Conservation (phyloP, 2,329 filamentous ascomycete species). For the Colletotrichum simmondsii region DNA sequence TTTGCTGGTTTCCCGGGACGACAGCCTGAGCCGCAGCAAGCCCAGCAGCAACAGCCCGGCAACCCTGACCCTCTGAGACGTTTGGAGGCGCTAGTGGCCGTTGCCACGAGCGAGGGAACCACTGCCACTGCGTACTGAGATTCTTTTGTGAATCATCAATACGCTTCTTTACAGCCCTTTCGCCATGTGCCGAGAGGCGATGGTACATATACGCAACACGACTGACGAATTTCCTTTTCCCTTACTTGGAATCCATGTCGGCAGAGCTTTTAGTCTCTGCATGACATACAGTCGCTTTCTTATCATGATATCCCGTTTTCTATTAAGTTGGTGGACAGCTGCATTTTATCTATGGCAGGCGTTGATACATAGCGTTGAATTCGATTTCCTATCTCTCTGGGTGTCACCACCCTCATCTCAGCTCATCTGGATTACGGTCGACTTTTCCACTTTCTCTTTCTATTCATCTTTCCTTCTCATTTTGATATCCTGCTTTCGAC, state of each 20-base stretch:
- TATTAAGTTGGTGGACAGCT: conserved; percentile 7
- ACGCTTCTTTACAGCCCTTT: background rate
- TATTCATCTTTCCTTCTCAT: background rate
- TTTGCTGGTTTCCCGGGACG: conserved; percentile 63
- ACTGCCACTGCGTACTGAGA: conserved; percentile 52
- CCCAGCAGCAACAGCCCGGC: conserved; percentile 21
- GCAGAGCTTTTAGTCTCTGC: conserved; percentile 3
- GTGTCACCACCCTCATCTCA: background rate
- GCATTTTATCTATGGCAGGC: conserved; percentile 15
- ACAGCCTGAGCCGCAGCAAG: conserved; percentile 39
- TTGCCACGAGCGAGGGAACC: conserved; percentile 56
- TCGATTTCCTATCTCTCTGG: background rate
- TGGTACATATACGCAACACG: conserved; percentile 14
- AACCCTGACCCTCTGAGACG: conserved; percentile 49
- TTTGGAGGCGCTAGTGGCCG: conserved; percentile 55
- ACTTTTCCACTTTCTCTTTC: background rate
- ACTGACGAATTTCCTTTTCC: conserved; percentile 26
- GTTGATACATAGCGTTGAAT: conserved; percentile 33
- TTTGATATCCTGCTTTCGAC: conserved; percentile 21
- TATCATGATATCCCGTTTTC: conserved; percentile 30
- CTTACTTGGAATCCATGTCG: background rate
- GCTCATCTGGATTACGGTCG: background rate
- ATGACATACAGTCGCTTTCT: conserved; percentile 26
- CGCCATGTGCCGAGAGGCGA: background rate
- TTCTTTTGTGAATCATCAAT: background rate